Evolutionary conservation across 2,329 filamentous ascomycete genomes (phyloP).

Genomic region (Epichloe elymi): DNA sequence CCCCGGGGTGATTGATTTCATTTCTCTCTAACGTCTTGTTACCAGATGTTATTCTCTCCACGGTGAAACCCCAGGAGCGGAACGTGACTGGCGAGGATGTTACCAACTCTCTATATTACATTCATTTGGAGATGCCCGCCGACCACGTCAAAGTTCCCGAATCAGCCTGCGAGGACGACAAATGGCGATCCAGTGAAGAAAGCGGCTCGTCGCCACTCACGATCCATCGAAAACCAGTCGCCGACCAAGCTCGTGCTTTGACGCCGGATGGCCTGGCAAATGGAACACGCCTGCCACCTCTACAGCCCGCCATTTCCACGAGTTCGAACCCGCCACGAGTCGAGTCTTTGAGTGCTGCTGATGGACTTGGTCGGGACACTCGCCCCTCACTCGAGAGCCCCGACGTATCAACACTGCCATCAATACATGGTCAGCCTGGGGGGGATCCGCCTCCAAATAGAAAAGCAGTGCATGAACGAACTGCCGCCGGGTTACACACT

Average conservation of each 20-base stretch:
- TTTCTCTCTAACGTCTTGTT: slow-evolving; percentile 2
- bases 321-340: not conserved
- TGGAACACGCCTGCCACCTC: slow-evolving; percentile 2
- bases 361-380: not conserved
- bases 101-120: slow-evolving; percentile 76
- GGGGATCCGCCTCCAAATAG: not conserved
- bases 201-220: slow-evolving; percentile 25
- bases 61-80: slow-evolving; percentile 76
- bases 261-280: slow-evolving; percentile 13
- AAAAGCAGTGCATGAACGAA: not conserved
- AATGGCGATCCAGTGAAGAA: slow-evolving; percentile 31
- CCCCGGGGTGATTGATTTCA: slow-evolving; percentile 3
- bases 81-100: slow-evolving; percentile 84
- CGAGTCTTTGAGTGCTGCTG: not conserved
- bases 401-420: not conserved
- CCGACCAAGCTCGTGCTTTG: slow-evolving; percentile 17
- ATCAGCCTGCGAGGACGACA: slow-evolving; percentile 15
- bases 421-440: not conserved
- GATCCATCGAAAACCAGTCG: slow-evolving; percentile 41
- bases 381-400: not conserved
- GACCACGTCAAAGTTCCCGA: slow-evolving; percentile 31
- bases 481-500: slow-evolving; percentile 8
- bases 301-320: not conserved
- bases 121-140: slow-evolving; percentile 53
- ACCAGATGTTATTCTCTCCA: slow-evolving; percentile 79